These are phyloP conservation scores for Malania oleifera DNA, from an alignment of 164 flowering plant species.

Conservation along the genomic window DNA sequence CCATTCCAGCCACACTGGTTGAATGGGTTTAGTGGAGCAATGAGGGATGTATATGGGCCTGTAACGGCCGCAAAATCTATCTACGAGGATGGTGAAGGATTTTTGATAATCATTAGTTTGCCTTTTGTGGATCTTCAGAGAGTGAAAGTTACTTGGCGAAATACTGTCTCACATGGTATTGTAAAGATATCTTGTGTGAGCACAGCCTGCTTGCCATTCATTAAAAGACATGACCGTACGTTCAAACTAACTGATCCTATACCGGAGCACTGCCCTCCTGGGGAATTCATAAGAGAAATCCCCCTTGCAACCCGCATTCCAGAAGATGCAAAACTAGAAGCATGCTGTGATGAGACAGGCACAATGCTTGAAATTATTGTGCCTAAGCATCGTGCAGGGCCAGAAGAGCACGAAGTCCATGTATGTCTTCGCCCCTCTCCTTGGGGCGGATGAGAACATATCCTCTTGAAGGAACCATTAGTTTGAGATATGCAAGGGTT, in stretches of 20 bases:
- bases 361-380: conserved; percentile 24
- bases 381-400: conserved; percentile 20
- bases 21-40: conserved; percentile 20
- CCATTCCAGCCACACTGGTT: conserved; percentile 23
- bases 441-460: conserved; percentile 3
- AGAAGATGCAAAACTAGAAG: conserved; percentile 26
- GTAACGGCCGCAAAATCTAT: conserved; percentile 27
- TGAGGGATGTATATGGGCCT: conserved; percentile 22
- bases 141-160: conserved; percentile 30
- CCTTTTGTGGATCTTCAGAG: conserved; percentile 27
- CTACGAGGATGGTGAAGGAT: conserved; percentile 24
- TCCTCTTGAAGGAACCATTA: neutral
- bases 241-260: conserved; percentile 17
- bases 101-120: conserved; percentile 19
- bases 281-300: conserved; percentile 27
- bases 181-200: conserved; percentile 26
- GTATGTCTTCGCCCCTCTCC: conserved; percentile 20
- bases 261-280: conserved; percentile 29
- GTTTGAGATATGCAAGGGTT: neutral
- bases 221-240: conserved; percentile 23
- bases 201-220: conserved; percentile 15
- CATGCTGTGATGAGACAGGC: conserved; percentile 22
- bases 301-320: conserved; percentile 26
- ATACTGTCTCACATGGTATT: conserved; percentile 22
- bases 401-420: conserved; percentile 28